A percentile compares a stretch with the other conserved stretches of the same genome.
Conservation (phyloP, 768 basidiomycete species). For the Collybia sordida region DNA sequence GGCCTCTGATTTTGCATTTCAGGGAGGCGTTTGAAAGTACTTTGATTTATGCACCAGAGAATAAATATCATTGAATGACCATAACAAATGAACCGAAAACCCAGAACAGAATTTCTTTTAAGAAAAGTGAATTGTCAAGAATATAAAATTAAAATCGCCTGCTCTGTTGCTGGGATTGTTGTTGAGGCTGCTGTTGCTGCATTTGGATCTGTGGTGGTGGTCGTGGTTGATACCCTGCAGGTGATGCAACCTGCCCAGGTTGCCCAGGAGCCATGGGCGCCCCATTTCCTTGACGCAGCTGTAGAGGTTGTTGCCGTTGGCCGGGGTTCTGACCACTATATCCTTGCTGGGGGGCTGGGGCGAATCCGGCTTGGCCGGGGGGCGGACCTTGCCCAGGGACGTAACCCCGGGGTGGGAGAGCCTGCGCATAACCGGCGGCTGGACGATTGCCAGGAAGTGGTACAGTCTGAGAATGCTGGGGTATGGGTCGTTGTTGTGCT, state of each 20-base stretch:
- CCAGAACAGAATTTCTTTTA: background rate
- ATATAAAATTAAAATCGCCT: constrained; percentile 25
- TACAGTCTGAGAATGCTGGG: constrained; percentile 24
- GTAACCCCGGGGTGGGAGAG: constrained; percentile 21
- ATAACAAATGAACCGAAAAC: background rate
- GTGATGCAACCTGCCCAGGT: constrained; percentile 18
- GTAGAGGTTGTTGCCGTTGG: constrained; percentile 24
- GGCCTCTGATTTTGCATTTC: too few species aligned
- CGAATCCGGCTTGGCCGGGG: constrained; percentile 28
- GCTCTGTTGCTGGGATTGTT: constrained; percentile 23
- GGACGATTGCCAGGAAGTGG: constrained; percentile 30
- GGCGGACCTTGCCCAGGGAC: constrained; percentile 41
- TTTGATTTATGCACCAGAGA: too few species aligned
- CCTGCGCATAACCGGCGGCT: constrained; percentile 28
- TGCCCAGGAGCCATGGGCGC: constrained; percentile 18
- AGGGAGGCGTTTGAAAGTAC: too few species aligned
- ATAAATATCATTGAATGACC: constrained; percentile 1
- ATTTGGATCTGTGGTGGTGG: constrained; percentile 25
- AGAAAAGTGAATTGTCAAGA: constrained; percentile 8
- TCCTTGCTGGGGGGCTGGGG: constrained; percentile 29
- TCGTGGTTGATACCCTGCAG: constrained; percentile 29
- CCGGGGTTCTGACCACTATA: constrained; percentile 29
- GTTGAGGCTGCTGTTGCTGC: constrained; percentile 23
- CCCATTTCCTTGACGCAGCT: constrained; percentile 16
- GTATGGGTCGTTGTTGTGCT: constrained; percentile 31